Percentiles rank a stretch among this genome's conserved stretches.
phyloP scores from a whole-genome alignment of 2,329 filamentous ascomycete genomes.

The Botrytis medusae region DNA sequence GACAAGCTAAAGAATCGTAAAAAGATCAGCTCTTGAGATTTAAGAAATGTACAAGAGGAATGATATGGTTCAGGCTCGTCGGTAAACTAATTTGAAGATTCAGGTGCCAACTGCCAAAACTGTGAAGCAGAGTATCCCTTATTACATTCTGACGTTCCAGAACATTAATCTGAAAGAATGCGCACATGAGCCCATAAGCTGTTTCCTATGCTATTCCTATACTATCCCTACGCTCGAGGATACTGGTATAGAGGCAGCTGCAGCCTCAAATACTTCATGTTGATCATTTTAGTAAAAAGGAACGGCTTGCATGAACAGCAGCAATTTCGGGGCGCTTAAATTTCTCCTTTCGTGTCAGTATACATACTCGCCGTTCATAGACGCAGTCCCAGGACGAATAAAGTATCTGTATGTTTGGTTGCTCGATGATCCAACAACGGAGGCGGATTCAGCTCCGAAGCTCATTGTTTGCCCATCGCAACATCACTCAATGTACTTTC shows the following conservation, averaged over 20 bases:
- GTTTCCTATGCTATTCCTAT: neutral
- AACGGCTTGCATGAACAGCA: neutral
- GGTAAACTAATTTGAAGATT: neutral
- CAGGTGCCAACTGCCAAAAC: neutral
- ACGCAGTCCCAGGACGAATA: neutral
- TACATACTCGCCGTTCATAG: neutral
- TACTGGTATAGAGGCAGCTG: neutral
- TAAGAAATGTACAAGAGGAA: neutral
- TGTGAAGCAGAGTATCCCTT: neutral
- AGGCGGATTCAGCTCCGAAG: slow-evolving; percentile 9
- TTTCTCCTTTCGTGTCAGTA: neutral
- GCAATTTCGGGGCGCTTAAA: neutral
- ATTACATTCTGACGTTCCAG: neutral
- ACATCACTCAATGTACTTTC: neutral
- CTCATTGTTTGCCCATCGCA: neutral
- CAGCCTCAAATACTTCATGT: neutral
- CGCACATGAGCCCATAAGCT: neutral
- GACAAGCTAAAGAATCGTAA: neutral
- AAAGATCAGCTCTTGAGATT: neutral
- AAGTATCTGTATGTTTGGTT: neutral
- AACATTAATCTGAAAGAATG: neutral
- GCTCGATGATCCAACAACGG: neutral
- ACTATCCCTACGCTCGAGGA: neutral
- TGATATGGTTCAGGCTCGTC: neutral
- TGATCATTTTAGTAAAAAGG: too few relatives aligned